A percentile compares a stretch with the other conserved stretches of the same genome.
Conservation (phyloP, 108 stramenopile species). For the Fistulifera pelliculosa region DNA sequence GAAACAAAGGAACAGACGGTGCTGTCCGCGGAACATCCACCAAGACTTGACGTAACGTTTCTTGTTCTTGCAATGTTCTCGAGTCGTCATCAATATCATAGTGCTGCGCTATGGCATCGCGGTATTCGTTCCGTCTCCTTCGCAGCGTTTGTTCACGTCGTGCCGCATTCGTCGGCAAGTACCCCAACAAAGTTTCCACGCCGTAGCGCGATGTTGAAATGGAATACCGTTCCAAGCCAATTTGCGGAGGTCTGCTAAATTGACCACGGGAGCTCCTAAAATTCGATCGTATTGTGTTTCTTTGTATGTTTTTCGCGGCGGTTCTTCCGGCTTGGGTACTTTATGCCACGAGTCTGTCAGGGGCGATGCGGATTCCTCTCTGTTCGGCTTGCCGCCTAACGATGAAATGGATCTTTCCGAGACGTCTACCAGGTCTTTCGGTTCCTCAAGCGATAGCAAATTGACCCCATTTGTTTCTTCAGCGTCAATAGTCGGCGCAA, state of each 20-base stretch:
- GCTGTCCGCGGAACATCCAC: conserved; percentile 96
- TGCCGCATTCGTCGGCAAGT: conserved; percentile 61
- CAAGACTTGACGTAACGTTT: conserved; percentile 90
- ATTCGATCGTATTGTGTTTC: conserved; percentile 53
- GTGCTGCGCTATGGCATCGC: conserved; percentile 71
- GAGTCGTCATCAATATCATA: conserved; percentile 78
- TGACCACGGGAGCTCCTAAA: conserved; percentile 36
- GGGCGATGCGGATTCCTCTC: background rate
- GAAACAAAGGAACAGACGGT: conserved; percentile 89
- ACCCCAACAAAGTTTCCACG: conserved; percentile 80
- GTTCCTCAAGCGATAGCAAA: background rate
- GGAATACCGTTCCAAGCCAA: conserved; percentile 82
- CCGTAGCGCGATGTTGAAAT: conserved; percentile 41
- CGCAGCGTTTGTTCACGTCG: conserved; percentile 45
- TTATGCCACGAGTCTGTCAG: background rate
- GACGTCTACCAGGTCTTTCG: background rate
- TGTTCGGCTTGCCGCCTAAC: background rate
- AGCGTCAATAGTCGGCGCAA: background rate
- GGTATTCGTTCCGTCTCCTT: conserved; percentile 77
- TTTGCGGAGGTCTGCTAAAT: conserved; percentile 52
- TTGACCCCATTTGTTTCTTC: background rate
- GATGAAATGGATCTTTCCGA: background rate
- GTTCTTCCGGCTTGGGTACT: background rate
- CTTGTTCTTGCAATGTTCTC: conserved; percentile 85
- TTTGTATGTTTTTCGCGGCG: conserved; percentile 35